Conservation (phyloP, 169 alveolate genomes). For the Perkinsus marinus region DNA sequence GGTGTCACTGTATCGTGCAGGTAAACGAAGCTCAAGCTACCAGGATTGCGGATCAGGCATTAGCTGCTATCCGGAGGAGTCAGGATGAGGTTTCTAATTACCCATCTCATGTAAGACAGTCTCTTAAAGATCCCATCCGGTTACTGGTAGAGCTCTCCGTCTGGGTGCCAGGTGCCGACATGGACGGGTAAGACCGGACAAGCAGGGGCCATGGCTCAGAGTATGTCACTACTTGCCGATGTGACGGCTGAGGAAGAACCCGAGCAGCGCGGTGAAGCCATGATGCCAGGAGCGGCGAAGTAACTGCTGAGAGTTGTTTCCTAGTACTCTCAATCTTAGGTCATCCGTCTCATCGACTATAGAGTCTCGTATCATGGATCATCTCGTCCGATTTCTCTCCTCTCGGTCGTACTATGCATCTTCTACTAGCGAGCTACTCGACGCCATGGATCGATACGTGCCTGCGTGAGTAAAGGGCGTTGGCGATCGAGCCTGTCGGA, state of each 20-base stretch:
- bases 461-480: not conserved
- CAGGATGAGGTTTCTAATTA: not conserved
- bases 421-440: not conserved
- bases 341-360: not conserved
- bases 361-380: not conserved
- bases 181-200: constrained; percentile 34
- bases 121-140: too few species aligned
- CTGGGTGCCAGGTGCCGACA: constrained; percentile 18
- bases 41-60: not conserved
- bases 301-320: not conserved
- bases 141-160: too few species aligned
- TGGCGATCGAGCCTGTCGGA: too few species aligned
- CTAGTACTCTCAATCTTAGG: not conserved
- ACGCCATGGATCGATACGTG: not conserved
- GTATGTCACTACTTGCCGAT: not conserved
- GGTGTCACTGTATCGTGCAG: not conserved
- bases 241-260: not conserved
- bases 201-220: constrained; percentile 23
- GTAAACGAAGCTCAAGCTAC: not conserved
- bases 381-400: not conserved
- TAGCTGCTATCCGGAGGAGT: not conserved
- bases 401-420: not conserved
- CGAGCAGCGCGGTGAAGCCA: not conserved
- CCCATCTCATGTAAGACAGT: not conserved
- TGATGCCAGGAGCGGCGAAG: not conserved